Evolutionary conservation across 176 grass and related monocot species (phyloP).

Genomic region (Juncus effusus): DNA sequence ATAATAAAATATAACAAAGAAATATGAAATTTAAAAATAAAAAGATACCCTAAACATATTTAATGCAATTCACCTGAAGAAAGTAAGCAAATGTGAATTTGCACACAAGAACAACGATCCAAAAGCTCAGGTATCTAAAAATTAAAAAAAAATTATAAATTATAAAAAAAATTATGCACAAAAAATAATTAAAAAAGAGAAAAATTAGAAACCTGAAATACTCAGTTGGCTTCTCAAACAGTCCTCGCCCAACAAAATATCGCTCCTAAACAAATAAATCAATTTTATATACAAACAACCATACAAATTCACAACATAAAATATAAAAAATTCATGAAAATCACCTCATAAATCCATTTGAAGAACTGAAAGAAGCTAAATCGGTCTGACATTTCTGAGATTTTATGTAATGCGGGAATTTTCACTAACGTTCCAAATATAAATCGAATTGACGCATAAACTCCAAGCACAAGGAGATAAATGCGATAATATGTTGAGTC

Average conservation of each 20-base stretch:
- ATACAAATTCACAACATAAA: slow-evolving; percentile 1
- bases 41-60: not conserved
- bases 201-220: slow-evolving; percentile 61
- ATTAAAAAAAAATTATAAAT: slow-evolving; percentile 9
- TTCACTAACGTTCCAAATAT: slow-evolving; percentile 67
- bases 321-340: slow-evolving; percentile 12
- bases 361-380: slow-evolving; percentile 97
- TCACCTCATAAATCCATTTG: slow-evolving; percentile 99
- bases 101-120: slow-evolving; percentile 77
- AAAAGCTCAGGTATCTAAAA: slow-evolving; percentile 82
- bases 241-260: slow-evolving; percentile 84
- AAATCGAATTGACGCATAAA: slow-evolving; percentile 69
- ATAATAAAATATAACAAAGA: no score
- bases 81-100: slow-evolving; percentile 97
- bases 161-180: slow-evolving; percentile 17
- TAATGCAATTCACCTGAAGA: slow-evolving; percentile 65
- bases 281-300: not conserved
- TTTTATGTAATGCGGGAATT: slow-evolving; percentile 88
- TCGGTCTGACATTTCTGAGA: slow-evolving; percentile 64
- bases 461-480: slow-evolving; percentile 76
- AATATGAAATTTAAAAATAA: no score
- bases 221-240: slow-evolving; percentile 76
- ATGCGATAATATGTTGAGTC: slow-evolving; percentile 89
- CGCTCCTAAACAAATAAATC: slow-evolving; percentile 51
- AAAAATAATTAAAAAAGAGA: slow-evolving; percentile 9